Conservation (phyloP, 1,284 basidiomycete species). For the Cutaneotrichosporon sp. region DNA sequence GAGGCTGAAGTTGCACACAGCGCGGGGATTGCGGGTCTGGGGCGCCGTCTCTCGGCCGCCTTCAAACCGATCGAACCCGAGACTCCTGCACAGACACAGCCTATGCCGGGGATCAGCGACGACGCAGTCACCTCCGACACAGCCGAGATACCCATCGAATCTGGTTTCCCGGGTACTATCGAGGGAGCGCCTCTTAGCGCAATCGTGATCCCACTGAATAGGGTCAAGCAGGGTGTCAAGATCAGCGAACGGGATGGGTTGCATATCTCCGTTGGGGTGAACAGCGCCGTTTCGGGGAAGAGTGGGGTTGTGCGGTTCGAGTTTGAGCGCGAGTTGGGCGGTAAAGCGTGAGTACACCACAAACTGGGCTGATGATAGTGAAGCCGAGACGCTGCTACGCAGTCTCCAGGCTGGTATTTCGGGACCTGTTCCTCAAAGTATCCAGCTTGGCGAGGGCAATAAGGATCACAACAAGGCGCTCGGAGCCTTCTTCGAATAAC, state of each 20-base stretch:
- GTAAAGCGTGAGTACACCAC: constrained; percentile 41
- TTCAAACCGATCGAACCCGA: too few species aligned
- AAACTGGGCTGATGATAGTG: too few species aligned
- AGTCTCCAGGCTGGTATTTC: too few species aligned
- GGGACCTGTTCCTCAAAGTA: too few species aligned
- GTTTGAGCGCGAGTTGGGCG: constrained; percentile 50
- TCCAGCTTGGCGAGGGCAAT: too few species aligned
- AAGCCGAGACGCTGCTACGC: too few species aligned
- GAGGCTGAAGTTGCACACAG: too few species aligned
- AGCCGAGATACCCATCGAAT: constrained; percentile 32
- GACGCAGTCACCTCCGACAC: background rate
- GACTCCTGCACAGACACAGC: too few species aligned
- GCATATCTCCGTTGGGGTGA: constrained; percentile 13
- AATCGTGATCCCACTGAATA: constrained; percentile 35
- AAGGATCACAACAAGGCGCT: too few species aligned
- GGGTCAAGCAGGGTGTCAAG: constrained; percentile 33
- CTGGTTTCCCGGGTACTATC: constrained; percentile 43
- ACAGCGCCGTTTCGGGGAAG: constrained; percentile 26
- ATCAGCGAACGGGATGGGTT: constrained; percentile 12
- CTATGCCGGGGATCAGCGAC: background rate
- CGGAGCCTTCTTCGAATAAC: background rate
- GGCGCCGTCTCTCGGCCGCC: too few species aligned
- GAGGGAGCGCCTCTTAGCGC: constrained; percentile 36
- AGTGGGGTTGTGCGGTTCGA: constrained; percentile 44
- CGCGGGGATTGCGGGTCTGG: too few species aligned